These are phyloP conservation scores for Eucalyptus sp. DNA, from an alignment of 345 rosid species.

Conservation along the genomic window DNA sequence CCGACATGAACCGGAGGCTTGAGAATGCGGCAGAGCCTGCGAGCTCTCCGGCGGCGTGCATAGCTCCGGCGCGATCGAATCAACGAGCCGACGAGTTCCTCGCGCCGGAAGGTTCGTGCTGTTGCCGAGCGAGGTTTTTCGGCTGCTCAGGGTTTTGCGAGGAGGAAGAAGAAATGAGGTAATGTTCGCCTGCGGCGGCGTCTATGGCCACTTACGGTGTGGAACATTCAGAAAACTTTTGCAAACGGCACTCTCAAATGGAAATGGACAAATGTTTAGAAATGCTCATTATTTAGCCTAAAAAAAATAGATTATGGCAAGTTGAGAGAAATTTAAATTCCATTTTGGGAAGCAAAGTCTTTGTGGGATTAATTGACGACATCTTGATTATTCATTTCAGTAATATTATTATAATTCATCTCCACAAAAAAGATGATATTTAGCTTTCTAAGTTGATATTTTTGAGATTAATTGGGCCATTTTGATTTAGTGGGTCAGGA, in stretches of 20 bases:
- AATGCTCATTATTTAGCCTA: background rate
- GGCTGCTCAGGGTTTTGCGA: background rate
- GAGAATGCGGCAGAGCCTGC: background rate
- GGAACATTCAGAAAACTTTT: background rate
- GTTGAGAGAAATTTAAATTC: background rate
- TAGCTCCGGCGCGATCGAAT: background rate
- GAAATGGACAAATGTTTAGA: background rate
- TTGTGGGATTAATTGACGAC: background rate
- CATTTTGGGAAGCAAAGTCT: background rate
- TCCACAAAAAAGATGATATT: accelerated
- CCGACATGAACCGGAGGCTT: background rate
- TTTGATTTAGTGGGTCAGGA: accelerated
- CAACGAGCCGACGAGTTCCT: background rate
- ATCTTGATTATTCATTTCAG: accelerated
- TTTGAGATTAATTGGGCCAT: background rate
- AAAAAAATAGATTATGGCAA: background rate
- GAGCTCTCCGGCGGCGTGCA: background rate
- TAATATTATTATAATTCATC: background rate
- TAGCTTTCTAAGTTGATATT: background rate
- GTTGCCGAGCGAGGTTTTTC: background rate
- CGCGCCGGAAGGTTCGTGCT: background rate
- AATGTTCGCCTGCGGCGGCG: background rate
- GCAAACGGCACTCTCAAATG: accelerated
- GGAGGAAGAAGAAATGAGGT: background rate
- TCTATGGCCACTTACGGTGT: background rate